Conservation (phyloP, 495 filamentous ascomycete species). For the Penicillium macrosclerotiorum region DNA sequence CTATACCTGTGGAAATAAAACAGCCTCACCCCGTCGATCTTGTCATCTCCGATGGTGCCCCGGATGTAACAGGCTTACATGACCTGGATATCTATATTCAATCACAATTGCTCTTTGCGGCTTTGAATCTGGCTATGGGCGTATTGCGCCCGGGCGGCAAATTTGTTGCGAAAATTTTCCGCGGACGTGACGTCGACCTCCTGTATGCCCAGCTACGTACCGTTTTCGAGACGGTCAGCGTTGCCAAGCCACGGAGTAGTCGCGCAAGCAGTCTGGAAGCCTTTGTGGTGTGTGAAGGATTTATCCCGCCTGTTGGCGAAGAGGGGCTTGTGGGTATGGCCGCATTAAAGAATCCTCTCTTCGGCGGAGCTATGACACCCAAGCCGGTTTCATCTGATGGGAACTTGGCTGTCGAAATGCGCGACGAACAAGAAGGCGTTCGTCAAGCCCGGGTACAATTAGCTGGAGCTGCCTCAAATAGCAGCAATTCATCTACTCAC, state of each 20-base stretch:
- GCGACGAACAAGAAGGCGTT: conserved; percentile 45
- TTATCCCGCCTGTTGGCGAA: conserved; percentile 51
- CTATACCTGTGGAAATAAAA: conserved; percentile 35
- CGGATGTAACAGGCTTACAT: conserved; percentile 94
- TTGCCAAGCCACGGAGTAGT: conserved; percentile 89
- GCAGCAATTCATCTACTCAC: too few relatives aligned
- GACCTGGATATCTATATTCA: conserved; percentile 98
- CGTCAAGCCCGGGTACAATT: conserved; percentile 9
- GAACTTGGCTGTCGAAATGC: conserved; percentile 60
- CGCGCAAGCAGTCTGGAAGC: conserved; percentile 94
- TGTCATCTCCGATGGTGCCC: conserved; percentile 91
- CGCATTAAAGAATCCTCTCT: conserved; percentile 46
- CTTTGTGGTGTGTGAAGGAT: conserved; percentile 92
- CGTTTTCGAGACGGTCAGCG: conserved; percentile 82
- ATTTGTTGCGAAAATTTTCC: conserved; percentile 97
- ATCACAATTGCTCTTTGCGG: conserved; percentile 89
- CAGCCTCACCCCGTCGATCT: conserved; percentile 77
- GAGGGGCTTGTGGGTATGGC: conserved; percentile 34
- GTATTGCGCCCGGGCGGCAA: conserved; percentile 89
- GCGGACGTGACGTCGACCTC: conserved; percentile 87
- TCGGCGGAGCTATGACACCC: conserved; percentile 39
- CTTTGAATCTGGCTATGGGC: conserved; percentile 86
- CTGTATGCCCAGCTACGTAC: conserved; percentile 89
- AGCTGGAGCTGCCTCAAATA: too few relatives aligned
- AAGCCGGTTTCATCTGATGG: conserved; percentile 50